Evolutionary conservation across 1,284 basidiomycete genomes (phyloP).

Genomic region (Fomitopsis pinicola): DNA sequence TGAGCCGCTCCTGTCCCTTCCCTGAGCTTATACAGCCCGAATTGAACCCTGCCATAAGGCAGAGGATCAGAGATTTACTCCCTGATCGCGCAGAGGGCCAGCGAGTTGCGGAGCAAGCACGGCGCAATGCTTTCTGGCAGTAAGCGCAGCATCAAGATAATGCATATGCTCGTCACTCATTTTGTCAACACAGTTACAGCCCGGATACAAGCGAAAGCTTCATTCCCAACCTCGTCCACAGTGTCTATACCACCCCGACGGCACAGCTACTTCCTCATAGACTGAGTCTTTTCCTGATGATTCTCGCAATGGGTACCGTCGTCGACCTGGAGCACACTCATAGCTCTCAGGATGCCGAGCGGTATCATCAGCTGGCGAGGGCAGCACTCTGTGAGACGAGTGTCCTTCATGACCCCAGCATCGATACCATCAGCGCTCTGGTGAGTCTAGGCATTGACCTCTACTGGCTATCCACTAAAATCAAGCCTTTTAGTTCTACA

Average conservation of each 20-base stretch:
- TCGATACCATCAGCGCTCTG: slow-evolving; percentile 61
- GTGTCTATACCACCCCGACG: slow-evolving; percentile 54
- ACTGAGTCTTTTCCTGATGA: slow-evolving; percentile 56
- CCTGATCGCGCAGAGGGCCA: slow-evolving; percentile 52
- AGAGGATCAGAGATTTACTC: slow-evolving; percentile 54
- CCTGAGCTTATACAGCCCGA: slow-evolving; percentile 47
- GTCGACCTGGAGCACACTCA: slow-evolving; percentile 52
- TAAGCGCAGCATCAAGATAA: slow-evolving; percentile 32
- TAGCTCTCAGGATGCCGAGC: slow-evolving; percentile 48
- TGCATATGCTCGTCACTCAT: slow-evolving; percentile 12
- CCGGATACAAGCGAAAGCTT: slow-evolving; percentile 63
- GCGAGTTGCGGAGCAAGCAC: slow-evolving; percentile 54
- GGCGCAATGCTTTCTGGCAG: slow-evolving; percentile 67
- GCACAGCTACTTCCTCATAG: slow-evolving; percentile 55
- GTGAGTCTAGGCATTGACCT: slow-evolving; percentile 37
- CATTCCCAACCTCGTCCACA: slow-evolving; percentile 59
- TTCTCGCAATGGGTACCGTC: slow-evolving; percentile 58
- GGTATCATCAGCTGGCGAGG: slow-evolving; percentile 56
- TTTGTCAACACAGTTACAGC: slow-evolving; percentile 44
- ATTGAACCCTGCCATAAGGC: slow-evolving; percentile 44
- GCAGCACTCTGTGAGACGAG: slow-evolving; percentile 58
- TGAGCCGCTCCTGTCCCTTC: slow-evolving; percentile 61
- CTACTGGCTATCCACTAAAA: background rate
- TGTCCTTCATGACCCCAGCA: slow-evolving; percentile 60
- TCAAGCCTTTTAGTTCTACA: slow-evolving; percentile 48